phyloP scores from a whole-genome alignment of 2,329 filamentous ascomycete species.

The Colletotrichum euphorbiae region DNA sequence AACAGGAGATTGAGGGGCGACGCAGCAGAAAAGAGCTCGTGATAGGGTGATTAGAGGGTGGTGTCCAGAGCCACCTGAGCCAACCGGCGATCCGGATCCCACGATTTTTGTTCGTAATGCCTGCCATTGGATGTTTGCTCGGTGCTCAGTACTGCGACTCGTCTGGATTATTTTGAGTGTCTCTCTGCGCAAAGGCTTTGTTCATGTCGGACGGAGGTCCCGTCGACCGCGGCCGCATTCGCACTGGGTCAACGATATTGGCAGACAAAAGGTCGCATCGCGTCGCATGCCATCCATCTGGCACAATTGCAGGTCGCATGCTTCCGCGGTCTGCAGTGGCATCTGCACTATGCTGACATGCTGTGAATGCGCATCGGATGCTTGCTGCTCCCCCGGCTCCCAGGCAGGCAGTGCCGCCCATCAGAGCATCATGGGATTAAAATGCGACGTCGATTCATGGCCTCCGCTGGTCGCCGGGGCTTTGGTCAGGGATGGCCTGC shows the following conservation, averaged over 20 bases:
- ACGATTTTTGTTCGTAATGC: conserved; percentile 15
- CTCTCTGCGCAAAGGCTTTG: conserved; percentile 16
- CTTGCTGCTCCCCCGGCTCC: conserved; percentile 1
- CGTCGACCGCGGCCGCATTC: neutral
- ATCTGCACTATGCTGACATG: no score
- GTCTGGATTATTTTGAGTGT: neutral
- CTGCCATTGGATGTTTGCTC: conserved; percentile 14
- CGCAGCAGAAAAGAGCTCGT: conserved; percentile 19
- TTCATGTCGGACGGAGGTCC: conserved; percentile 5
- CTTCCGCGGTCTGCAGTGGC: conserved; percentile 18
- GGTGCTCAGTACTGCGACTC: neutral
- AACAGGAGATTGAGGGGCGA: conserved; percentile 35
- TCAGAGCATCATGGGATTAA: conserved; percentile 21
- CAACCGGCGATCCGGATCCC: conserved; percentile 30
- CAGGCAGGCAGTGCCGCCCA: neutral
- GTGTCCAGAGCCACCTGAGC: conserved; percentile 11
- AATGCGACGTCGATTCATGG: conserved; percentile 34
- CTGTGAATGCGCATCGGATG: conserved; percentile 10
- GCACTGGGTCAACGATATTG: neutral
- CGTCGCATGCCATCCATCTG: conserved; percentile 13
- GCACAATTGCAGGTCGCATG: conserved; percentile 19
- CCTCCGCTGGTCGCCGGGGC: conserved; percentile 7
- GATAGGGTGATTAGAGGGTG: conserved; percentile 26
- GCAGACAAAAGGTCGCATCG: conserved; percentile 15
- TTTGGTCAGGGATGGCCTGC: conserved; percentile 25